Base-by-base conservation (phyloP, 1,284 basidiomycete genomes). In the Malassezia cuniculi region DNA sequence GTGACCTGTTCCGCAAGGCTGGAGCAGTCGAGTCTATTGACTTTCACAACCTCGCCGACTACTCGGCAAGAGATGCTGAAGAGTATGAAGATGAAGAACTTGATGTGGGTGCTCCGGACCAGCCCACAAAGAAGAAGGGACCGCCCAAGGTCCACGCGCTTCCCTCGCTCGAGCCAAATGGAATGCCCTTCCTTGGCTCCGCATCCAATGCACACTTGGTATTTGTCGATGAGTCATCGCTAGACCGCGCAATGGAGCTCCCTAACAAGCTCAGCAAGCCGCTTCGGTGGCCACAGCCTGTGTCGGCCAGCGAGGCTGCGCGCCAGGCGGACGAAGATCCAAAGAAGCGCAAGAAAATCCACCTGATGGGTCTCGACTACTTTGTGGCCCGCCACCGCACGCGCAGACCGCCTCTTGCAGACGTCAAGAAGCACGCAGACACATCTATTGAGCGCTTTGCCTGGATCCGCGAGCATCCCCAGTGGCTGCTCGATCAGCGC, bases 401-500 rank as follows among this genome's bases (percentile, higher is more conserved):
- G 26, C 48, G 39, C 16, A 53, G 59, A 3, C 63, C 63, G 5
- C 10, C 48, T 0, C 48, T 54, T 2, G 34, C 36, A 1, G 5
- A 20, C 10, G 48, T 66, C 27, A 47, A 51, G 30, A 21, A 39
- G 4, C 54, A 52, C 34, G 48, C 52, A 14, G 58, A 62, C 33
- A 45, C 51, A 2, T 31, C 37, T 21, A 51, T 64, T 16, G 40
- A 47, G 6, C 53, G 52, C 14, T 57, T 57, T 40, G 29, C 45
- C 15, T 64, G 52, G 47, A 48, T 58, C 14, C 44, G 45, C 3
- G 41, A 47, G n/a, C 45, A 64, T 38, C 63, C 60, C 7, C 42
- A 45, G 24, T 45, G 42, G 25, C 43, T 41, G 15, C 43, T 55
- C 5, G 48, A 55, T 6, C 41, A 45, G 18, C 42, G 42, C 14